Conservation (phyloP, 2,329 filamentous ascomycete genomes). For the Phoma sp. region DNA sequence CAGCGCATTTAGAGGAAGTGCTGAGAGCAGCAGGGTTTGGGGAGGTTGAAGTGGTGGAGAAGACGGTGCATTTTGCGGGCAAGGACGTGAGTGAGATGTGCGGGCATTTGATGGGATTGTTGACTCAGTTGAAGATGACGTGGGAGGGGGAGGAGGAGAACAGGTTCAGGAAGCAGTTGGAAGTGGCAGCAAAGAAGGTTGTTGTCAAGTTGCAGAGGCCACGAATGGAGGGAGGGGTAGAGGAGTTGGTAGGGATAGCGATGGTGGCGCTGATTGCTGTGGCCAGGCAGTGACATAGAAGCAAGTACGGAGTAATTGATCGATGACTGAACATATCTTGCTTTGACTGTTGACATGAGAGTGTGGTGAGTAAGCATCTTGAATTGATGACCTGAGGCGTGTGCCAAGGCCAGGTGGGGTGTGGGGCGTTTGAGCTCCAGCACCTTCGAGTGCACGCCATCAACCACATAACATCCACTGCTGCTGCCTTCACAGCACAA, state of each 20-base stretch:
- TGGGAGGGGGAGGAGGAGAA: background rate
- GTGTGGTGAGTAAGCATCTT: too few species aligned
- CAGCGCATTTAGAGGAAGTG: slow-evolving; percentile 8
- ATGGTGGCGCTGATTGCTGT: slow-evolving; percentile 5
- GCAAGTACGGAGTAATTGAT: too few species aligned
- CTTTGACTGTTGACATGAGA: too few species aligned
- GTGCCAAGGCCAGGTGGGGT: slow-evolving; percentile 18
- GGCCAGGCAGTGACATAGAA: background rate
- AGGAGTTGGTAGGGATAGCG: background rate
- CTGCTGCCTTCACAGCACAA: slow-evolving; percentile 19
- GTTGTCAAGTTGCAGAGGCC: background rate
- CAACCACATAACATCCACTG: slow-evolving; percentile 12
- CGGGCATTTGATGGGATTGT: slow-evolving; percentile 7
- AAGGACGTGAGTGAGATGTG: slow-evolving; percentile 10
- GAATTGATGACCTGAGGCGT: too few species aligned
- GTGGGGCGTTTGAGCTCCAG: slow-evolving; percentile 23
- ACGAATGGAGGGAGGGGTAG: background rate
- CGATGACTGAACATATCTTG: too few species aligned
- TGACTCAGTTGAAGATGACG: background rate
- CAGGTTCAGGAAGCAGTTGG: background rate
- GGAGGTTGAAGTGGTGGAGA: slow-evolving; percentile 11
- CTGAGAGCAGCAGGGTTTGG: slow-evolving; percentile 16
- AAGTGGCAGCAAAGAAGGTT: background rate
- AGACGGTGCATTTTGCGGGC: slow-evolving; percentile 15
- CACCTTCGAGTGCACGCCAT: slow-evolving; percentile 29